A percentile compares a stretch with the other conserved stretches of the same genome.
phyloP scores from a whole-genome alignment of 805 yeast genomes.

The Scheffersomyces ergatensis region DNA sequence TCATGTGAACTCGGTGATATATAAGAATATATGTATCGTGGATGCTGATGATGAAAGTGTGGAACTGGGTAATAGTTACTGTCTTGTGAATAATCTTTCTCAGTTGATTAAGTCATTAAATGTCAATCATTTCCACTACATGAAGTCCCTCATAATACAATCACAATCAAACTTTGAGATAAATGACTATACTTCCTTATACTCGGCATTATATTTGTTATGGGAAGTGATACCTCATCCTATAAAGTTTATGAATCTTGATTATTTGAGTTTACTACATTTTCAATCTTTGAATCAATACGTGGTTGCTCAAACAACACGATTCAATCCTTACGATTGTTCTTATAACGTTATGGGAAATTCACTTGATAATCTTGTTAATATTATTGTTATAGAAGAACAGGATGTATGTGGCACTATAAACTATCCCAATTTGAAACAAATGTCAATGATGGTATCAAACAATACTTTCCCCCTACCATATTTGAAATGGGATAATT shows the following conservation, averaged over 20 bases:
- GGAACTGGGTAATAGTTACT: background rate
- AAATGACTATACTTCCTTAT: background rate
- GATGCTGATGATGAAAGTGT: background rate
- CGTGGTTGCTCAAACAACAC: background rate
- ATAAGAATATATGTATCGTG: background rate
- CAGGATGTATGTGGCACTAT: background rate
- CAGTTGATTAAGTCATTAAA: background rate
- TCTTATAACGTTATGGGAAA: background rate
- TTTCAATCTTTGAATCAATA: background rate
- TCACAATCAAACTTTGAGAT: background rate
- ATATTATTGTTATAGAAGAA: background rate
- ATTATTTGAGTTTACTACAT: background rate
- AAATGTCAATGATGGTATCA: background rate
- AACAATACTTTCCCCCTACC: background rate
- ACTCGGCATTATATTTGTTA: background rate
- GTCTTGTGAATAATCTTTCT: background rate
- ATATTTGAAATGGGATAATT: background rate
- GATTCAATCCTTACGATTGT: background rate
- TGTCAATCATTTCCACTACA: background rate
- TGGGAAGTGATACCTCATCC: background rate
- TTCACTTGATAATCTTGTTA: background rate
- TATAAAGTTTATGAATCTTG: background rate
- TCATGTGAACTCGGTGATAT: background rate
- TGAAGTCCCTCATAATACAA: background rate
- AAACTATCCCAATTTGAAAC: background rate